These are phyloP conservation scores for Cladosporium oxysporum DNA, from an alignment of 2,329 filamentous ascomycete species.

Conservation along the genomic window DNA sequence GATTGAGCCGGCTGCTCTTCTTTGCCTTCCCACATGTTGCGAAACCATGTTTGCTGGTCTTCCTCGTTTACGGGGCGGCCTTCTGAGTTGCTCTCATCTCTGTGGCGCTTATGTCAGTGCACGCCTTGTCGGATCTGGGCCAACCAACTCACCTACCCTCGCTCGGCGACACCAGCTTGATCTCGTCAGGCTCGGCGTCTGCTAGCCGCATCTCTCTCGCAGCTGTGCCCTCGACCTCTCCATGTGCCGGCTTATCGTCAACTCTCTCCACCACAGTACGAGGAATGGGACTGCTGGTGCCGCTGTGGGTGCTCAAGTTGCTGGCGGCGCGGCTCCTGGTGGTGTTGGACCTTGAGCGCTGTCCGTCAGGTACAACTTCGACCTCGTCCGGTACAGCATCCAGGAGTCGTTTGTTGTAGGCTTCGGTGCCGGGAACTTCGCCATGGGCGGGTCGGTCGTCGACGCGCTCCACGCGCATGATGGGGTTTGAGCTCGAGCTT, in stretches of 20 bases:
- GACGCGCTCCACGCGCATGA: slow-evolving; percentile 64
- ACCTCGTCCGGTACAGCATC: slow-evolving; percentile 67
- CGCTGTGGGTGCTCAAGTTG: slow-evolving; percentile 47
- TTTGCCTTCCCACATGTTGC: slow-evolving; percentile 34
- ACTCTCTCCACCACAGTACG: slow-evolving; percentile 64
- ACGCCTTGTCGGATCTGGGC: neutral
- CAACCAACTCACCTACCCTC: slow-evolving; percentile 57
- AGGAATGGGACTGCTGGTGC: slow-evolving; percentile 51
- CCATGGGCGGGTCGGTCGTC: slow-evolving; percentile 61
- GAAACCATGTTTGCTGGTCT: slow-evolving; percentile 36
- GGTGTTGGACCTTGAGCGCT: slow-evolving; percentile 44
- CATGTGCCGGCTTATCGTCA: slow-evolving; percentile 58
- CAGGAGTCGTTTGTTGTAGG: slow-evolving; percentile 58
- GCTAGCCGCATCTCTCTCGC: slow-evolving; percentile 59
- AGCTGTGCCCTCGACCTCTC: slow-evolving; percentile 62
- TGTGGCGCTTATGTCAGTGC: slow-evolving; percentile 1
- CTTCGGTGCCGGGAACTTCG: slow-evolving; percentile 62
- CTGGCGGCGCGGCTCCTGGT: slow-evolving; percentile 34
- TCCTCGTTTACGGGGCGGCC: slow-evolving; percentile 25
- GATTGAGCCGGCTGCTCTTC: slow-evolving; percentile 10
- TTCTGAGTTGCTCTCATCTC: slow-evolving; percentile 14
- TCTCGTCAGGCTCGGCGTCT: slow-evolving; percentile 61
- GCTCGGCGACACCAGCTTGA: slow-evolving; percentile 48
- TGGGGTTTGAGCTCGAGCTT: slow-evolving; percentile 48
- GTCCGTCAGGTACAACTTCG: slow-evolving; percentile 55